Evolutionary conservation across 345 rosid genomes (phyloP), one percentile per base, ranked within the genome.

Genomic region (Salix caprea): DNA sequence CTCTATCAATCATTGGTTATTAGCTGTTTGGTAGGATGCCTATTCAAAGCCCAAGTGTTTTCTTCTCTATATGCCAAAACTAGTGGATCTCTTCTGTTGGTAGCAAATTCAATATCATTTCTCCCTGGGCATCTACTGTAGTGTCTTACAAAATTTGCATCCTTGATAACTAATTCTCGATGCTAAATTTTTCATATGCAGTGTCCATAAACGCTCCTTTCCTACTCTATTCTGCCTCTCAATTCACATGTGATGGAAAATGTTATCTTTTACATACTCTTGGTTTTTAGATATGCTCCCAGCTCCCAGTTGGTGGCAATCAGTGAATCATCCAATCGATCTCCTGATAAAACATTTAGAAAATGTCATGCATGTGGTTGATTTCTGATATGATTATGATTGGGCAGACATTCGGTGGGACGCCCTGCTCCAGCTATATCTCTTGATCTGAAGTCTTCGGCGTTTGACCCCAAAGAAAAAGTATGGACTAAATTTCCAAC

Each of bases 401-500:
- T 69, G 65, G 5, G 30, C 85, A 96, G 99, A 76, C 97, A 93
- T 84, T 90, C 99, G 67, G 98, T 93, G 69, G 98, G 97, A 74
- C 87, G 93, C 75, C 97, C 97, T 32, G 98, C 92, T 7, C 99
- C 98, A 1, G 92, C 95, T 34, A 87, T 90, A 70, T 85, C 92
- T 48, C 92, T 93, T 72, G 98, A 96, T 85, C 76, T 96, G 71
- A 96, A 89, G 86, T 71, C 99, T 72, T 92, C 99, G 0, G 96
- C 91, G 69, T 96, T 96, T 44, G 97, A 96, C 83, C 99, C 99
- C 7, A 92, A 72, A 83, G 98, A 96, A 72, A 93, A 96, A 84
- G 89, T 96, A 37, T 96, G 99, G 99, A 96, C 99, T 6, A 92
- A 86, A 66, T 96, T 96, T 79, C 99, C 98, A 8, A 82, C 98